These are phyloP conservation scores for Conringia planisiliqua DNA, from an alignment of 345 rosid species.

Conservation along the genomic window DNA sequence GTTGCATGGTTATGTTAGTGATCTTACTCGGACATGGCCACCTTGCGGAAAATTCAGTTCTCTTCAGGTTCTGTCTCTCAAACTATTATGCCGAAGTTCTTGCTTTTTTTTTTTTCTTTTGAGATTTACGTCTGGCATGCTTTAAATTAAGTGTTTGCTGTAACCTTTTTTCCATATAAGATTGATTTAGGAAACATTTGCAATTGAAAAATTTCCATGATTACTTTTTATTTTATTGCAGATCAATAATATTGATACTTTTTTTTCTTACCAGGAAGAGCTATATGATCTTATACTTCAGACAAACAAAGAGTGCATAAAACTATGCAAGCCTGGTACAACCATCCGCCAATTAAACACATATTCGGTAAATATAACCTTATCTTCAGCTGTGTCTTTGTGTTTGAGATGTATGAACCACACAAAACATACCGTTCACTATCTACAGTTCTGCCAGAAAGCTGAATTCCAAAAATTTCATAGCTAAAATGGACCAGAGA, in stretches of 20 bases:
- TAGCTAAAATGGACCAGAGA: not conserved
- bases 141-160: not conserved
- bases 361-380: slow-evolving; percentile 53
- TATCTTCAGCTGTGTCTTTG: slow-evolving; percentile 6
- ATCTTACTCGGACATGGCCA: slow-evolving; percentile 96
- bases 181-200: not conserved
- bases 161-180: not conserved
- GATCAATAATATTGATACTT: not conserved
- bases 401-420: not conserved
- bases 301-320: slow-evolving; percentile 75
- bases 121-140: not conserved
- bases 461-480: not conserved
- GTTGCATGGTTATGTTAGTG: slow-evolving; percentile 92
- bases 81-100: not conserved
- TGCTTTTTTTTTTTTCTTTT: not conserved
- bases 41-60: slow-evolving; percentile 76
- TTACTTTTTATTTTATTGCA: not conserved
- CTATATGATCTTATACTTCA: slow-evolving; percentile 79
- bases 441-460: not conserved
- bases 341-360: slow-evolving; percentile 67
- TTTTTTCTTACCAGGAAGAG: slow-evolving; percentile 56
- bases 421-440: not conserved
- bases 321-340: slow-evolving; percentile 80
- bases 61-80: slow-evolving; percentile 47
- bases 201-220: not conserved